Evolutionary conservation across 139 green algal species (phyloP).

Genomic region (Gonium pectorale): DNA sequence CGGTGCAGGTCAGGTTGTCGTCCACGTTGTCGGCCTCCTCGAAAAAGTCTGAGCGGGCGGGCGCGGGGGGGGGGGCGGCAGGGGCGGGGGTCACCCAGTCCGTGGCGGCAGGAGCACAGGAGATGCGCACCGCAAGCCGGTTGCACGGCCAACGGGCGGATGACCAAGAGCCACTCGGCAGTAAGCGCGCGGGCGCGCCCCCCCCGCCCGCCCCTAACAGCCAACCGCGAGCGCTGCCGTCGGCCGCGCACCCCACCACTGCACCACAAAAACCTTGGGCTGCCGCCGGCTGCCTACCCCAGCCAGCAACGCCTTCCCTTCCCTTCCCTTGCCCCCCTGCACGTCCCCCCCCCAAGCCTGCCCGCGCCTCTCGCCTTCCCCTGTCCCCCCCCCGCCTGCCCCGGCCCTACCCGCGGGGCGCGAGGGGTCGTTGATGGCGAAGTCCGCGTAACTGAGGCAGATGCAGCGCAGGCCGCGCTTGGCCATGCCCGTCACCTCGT

Average conservation of each 20-base stretch:
- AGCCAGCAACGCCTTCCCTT: too few species aligned
- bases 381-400: neutral
- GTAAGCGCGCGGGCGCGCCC: too few species aligned
- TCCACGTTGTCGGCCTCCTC: constrained; percentile 73
- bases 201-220: neutral
- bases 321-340: too few species aligned
- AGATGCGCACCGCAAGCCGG: neutral
- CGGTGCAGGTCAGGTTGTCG: constrained; percentile 55
- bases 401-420: neutral
- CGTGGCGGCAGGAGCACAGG: neutral
- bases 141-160: too few species aligned
- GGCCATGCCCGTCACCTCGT: constrained; percentile 76
- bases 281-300: too few species aligned
- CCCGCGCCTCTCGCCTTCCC: too few species aligned
- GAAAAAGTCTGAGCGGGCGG: constrained; percentile 70
- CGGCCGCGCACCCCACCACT: too few species aligned
- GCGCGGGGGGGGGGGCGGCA: neutral
- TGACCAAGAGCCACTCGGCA: too few species aligned
- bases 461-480: constrained; percentile 89
- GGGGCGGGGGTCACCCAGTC: neutral
- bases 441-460: constrained; percentile 79
- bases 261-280: too few species aligned
- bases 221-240: too few species aligned
- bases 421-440: constrained; percentile 45
- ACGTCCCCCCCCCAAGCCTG: too few species aligned